Evolutionary conservation across 441 rosid species (phyloP).

Genomic region (Populus hybrid): DNA sequence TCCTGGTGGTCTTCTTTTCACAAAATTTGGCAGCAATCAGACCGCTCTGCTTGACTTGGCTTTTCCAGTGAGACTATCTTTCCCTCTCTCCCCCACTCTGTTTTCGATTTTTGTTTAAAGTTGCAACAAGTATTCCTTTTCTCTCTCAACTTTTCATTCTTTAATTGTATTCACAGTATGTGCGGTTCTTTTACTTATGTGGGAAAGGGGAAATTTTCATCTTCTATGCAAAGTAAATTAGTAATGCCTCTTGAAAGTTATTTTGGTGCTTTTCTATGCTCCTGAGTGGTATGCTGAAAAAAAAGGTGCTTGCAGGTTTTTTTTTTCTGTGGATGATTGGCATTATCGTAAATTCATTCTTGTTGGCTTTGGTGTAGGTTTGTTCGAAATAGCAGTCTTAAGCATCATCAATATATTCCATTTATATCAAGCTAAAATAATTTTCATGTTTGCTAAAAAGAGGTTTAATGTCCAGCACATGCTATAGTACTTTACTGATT

Average conservation of each 20-base stretch:
- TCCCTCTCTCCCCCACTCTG: not conserved
- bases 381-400: not conserved
- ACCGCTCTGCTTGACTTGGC: constrained; percentile 87
- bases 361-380: not conserved
- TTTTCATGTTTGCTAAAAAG: too few relatives aligned
- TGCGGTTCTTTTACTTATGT: not conserved
- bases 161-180: not conserved
- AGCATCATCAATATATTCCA: not conserved
- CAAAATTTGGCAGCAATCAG: constrained; percentile 78
- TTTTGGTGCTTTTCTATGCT: not conserved
- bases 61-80: constrained; percentile 48
- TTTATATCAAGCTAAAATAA: not conserved
- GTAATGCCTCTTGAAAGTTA: not conserved
- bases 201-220: not conserved
- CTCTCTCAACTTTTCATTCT: not conserved
- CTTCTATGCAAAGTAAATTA: not conserved
- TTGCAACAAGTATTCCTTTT: not conserved
- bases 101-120: not conserved
- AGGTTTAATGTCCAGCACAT: too few relatives aligned
- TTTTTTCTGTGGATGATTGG: not conserved
- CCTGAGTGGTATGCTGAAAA: not conserved
- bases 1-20: constrained; percentile 81
- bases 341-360: not conserved
- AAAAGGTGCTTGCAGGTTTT: not conserved
- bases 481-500: not conserved